Evolutionary conservation across 2,329 filamentous ascomycete genomes (phyloP), one percentile per base, ranked within the genome.

Genomic region (Aspergillus fumigatus): DNA sequence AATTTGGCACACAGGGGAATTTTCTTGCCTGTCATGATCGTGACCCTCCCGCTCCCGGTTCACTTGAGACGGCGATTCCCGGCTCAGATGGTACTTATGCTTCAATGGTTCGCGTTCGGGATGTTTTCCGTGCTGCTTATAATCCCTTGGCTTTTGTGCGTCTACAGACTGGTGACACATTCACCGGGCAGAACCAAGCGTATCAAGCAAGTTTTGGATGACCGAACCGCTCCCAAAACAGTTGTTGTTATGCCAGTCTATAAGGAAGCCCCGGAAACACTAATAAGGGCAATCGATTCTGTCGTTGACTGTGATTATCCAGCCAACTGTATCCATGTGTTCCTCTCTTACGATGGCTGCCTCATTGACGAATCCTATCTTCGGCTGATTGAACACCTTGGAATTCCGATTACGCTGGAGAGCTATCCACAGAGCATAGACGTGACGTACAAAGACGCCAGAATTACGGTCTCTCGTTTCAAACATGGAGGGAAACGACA

Each of bases 171-270:
- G 4, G 89, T 96, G 55, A 96, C 90, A 8, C 89, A 94, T 65
- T 88, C 90, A 35, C 80, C 97, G 26, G 92, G 93, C 23, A 85
- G 91, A 61, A 87, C 82, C 45, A 91, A 90, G 71, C 84, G 88
- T 52, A 90, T 96, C 69, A 92, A 95, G 70, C 84, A 90, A 61
- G 85, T 91, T 0, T 82, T 97, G 51, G 90, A 96, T 71, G 90
- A 95, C 69, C 78, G 84, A 2, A 92, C 88, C 0, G 92, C 94
- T 0, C 94, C 93, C 1, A 97, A 97, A 74, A 89, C 96, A 17
- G 91, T 97, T 61, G 89, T 97, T 58, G 88, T 97, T 57, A 97
- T 97, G 92, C 94, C 93, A 4, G 95, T 92, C 69, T 97, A 96
- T 78, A 91, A 94, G 69, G 94, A 97, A 70, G 86, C 92, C 29